These are phyloP conservation scores for Fusarium sp. DNA, from an alignment of 2,329 filamentous ascomycete genomes.

Conservation along the genomic window DNA sequence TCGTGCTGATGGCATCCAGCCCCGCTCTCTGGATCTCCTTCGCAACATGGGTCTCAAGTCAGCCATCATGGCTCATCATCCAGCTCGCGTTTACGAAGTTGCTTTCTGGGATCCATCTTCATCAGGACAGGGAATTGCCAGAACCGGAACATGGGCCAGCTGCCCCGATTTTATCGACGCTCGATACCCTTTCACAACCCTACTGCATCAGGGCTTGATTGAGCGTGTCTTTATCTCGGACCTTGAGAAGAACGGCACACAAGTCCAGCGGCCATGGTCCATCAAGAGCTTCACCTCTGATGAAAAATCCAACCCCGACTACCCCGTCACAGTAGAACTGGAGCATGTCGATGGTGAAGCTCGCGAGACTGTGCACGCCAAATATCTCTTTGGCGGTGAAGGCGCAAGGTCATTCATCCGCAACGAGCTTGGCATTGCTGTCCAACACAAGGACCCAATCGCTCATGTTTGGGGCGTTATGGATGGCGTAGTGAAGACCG, in stretches of 20 bases:
- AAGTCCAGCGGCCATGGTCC: conserved; percentile 76
- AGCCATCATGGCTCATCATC: conserved; percentile 87
- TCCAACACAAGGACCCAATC: conserved; percentile 79
- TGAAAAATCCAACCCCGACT: conserved; percentile 69
- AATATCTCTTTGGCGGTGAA: conserved; percentile 81
- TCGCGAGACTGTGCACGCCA: conserved; percentile 76
- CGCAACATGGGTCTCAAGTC: conserved; percentile 92
- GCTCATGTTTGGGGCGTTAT: conserved; percentile 83
- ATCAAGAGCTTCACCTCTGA: conserved; percentile 74
- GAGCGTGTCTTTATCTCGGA: conserved; percentile 79
- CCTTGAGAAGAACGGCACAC: conserved; percentile 71
- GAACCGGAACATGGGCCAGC: conserved; percentile 85
- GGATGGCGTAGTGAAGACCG: conserved; percentile 79
- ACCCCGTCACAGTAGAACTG: conserved; percentile 85
- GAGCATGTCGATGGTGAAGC: conserved; percentile 81
- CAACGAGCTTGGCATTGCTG: conserved; percentile 75
- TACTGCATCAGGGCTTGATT: conserved; percentile 80
- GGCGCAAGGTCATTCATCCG: conserved; percentile 78
- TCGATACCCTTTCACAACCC: conserved; percentile 78
- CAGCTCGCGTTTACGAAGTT: conserved; percentile 86
- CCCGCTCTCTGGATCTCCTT: conserved; percentile 87
- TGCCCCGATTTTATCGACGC: conserved; percentile 88
- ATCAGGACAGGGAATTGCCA: conserved; percentile 70
- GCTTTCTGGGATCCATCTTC: conserved; percentile 79
- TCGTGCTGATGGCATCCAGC: conserved; percentile 92